Evolutionary conservation across 106 monocot species (phyloP), one percentile per base, ranked within the genome.

Genomic region (Allium cepa): DNA sequence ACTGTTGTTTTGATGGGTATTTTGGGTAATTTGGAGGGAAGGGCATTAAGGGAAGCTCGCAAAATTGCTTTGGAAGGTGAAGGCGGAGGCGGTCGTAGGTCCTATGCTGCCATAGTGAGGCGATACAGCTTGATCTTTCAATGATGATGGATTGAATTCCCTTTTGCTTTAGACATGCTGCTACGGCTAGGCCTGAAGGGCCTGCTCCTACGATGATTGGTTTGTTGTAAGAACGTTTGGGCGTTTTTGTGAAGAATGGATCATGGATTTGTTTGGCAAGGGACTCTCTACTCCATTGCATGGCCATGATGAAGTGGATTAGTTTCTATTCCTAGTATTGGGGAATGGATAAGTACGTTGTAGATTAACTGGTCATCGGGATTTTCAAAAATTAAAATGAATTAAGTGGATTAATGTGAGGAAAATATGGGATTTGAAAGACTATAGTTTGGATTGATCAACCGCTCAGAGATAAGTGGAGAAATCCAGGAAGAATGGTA

Each of bases 51-150:
- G 77, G 77, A 6, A 78, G 77, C 72, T 78, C 71, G 53, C 77
- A 78, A 67, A 78, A 78, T 22, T 60, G 16, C 60, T 78, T 78
- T 14, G 77, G 77, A 10, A 78, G 60, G 46, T 78, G 77, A 12
- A 78, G 72, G 14, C 77, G 65, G 13, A 78, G 77, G 50, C 77
- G 71, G 67, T 72, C 77, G 67, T 78, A 78, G 11, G 77, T 72
- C 51, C 17, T 66, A 12, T 64, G 71, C 59, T 67, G 77, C 77
- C 77, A 78, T 3, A 78, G 60, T 9, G 77, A 71, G 3, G 71
- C 77, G 66, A 78, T 72, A 63, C 77, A 78, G 59, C 45, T 46
- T 49, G 71, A 57, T n/a, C 77, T 65, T 58, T 78, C 77, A 59
- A 78, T 64, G 22, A 78, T 27, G 8, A 52, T 14, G 60, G 60